phyloP scores from a whole-genome alignment of 768 basidiomycete species.

The Atractiella rhizophila region DNA sequence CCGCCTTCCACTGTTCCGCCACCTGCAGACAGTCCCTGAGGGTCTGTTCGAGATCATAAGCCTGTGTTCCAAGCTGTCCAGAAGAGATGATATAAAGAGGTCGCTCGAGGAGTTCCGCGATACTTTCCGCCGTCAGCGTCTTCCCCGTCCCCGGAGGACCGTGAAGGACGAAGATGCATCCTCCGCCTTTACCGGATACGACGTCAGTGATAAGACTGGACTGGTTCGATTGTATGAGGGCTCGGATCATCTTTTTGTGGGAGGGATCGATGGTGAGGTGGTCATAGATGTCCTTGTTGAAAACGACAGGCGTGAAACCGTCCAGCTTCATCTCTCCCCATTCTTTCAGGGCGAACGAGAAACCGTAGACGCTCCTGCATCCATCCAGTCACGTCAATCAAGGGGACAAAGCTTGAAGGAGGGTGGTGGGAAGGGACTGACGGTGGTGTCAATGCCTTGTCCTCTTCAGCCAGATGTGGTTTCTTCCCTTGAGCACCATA shows the following conservation, averaged over 20 bases:
- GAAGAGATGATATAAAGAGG: slow-evolving; percentile 6
- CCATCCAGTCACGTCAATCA: no score
- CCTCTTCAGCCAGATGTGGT: neutral
- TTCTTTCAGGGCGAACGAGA: slow-evolving; percentile 3
- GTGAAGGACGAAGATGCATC: slow-evolving; percentile 7
- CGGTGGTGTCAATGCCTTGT: neutral
- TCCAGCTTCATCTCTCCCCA: slow-evolving; percentile 3
- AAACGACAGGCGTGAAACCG: neutral
- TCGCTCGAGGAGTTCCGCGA: slow-evolving; percentile 8
- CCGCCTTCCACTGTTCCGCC: slow-evolving; percentile 4
- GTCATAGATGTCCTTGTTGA: neutral
- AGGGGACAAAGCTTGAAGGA: no score
- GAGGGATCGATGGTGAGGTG: slow-evolving; percentile 1
- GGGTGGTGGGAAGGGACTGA: slow-evolving; percentile 3
- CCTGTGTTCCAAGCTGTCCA: slow-evolving; percentile 2
- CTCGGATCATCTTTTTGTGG: neutral
- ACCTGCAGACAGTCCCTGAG: slow-evolving; percentile 1
- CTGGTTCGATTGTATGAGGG: slow-evolving; percentile 1
- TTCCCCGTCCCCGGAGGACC: slow-evolving; percentile 4
- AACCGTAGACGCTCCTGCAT: slow-evolving; percentile 4
- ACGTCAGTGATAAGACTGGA: slow-evolving; percentile 4
- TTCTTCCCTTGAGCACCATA: neutral
- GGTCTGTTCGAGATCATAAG: neutral
- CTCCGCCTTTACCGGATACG: slow-evolving; percentile 8
- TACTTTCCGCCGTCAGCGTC: slow-evolving; percentile 10